These are phyloP conservation scores for Ascoidea asiatica DNA, from an alignment of 805 yeast species.

Conservation along the genomic window DNA sequence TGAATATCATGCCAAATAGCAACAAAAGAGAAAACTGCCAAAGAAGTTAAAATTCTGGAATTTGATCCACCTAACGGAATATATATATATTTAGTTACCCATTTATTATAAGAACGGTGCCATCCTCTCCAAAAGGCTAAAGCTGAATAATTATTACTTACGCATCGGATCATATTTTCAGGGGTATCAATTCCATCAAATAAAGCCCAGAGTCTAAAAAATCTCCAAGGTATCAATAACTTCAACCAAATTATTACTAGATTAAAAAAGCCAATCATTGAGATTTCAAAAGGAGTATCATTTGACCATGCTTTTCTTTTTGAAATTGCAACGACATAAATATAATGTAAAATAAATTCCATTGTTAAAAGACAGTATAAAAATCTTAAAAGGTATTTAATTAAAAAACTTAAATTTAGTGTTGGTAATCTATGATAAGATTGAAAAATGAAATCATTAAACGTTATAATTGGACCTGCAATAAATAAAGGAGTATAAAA, in stretches of 20 bases:
- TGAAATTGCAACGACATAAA: slow-evolving; percentile 89
- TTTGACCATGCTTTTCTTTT: slow-evolving; percentile 83
- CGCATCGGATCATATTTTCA: slow-evolving; percentile 93
- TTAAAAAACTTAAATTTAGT: slow-evolving; percentile 36
- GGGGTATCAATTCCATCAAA: slow-evolving; percentile 94
- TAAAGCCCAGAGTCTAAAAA: slow-evolving; percentile 85
- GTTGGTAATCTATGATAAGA: slow-evolving; percentile 44
- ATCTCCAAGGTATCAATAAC: slow-evolving; percentile 87
- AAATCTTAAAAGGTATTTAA: slow-evolving; percentile 55
- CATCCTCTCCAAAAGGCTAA: slow-evolving; percentile 98
- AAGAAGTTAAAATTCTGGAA: slow-evolving; percentile 58
- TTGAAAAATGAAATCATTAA: slow-evolving; percentile 82
- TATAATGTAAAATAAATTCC: slow-evolving; percentile 81
- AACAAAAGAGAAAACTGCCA: slow-evolving; percentile 86
- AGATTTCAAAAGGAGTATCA: slow-evolving; percentile 81
- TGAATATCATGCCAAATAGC: slow-evolving; percentile 98
- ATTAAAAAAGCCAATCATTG: slow-evolving; percentile 89
- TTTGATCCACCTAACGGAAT: slow-evolving; percentile 81
- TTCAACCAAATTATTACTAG: slow-evolving; percentile 89
- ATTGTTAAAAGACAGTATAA: slow-evolving; percentile 64
- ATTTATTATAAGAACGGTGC: slow-evolving; percentile 89
- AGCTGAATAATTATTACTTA: slow-evolving; percentile 88
- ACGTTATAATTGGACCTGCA: slow-evolving; percentile 91
- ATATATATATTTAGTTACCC: slow-evolving; percentile 82
- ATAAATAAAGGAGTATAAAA: slow-evolving; percentile 81